Conservation (phyloP, 2,329 filamentous ascomycete species). For the Trichoderma hamatum region DNA sequence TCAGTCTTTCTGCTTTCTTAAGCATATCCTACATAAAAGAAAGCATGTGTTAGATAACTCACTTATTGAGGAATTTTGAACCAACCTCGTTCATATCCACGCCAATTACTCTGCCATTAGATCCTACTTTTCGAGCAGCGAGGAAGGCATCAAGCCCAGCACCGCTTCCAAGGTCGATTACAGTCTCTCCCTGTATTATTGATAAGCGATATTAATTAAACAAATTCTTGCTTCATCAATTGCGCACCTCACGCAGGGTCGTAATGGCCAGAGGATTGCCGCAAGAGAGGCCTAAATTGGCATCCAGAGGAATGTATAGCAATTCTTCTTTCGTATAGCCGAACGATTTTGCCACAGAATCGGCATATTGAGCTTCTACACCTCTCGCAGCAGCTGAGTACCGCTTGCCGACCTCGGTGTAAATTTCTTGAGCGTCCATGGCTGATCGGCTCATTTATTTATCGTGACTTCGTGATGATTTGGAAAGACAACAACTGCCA, state of each 20-base stretch:
- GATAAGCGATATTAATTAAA: background rate
- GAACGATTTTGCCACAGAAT: constrained; percentile 53
- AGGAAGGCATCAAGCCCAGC: constrained; percentile 62
- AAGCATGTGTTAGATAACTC: background rate
- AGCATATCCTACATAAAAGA: constrained; percentile 53
- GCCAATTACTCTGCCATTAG: constrained; percentile 54
- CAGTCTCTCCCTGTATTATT: constrained; percentile 51
- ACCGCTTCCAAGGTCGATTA: constrained; percentile 61
- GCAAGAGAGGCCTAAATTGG: constrained; percentile 58
- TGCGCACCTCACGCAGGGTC: constrained; percentile 46
- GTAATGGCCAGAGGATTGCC: constrained; percentile 57
- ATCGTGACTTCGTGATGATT: background rate
- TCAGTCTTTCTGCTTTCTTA: constrained; percentile 51
- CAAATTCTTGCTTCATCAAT: background rate
- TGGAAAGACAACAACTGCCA: too few relatives aligned
- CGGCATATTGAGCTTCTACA: constrained; percentile 40
- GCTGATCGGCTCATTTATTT: too few relatives aligned
- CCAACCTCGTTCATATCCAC: constrained; percentile 62
- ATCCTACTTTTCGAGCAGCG: constrained; percentile 54
- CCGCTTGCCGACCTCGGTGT: constrained; percentile 40
- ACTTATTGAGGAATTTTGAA: background rate
- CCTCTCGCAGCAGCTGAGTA: constrained; percentile 41
- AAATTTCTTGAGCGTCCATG: constrained; percentile 41
- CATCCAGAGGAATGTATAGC: constrained; percentile 46
- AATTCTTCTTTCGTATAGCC: constrained; percentile 56